Evolutionary conservation across 768 basidiomycete species (phyloP).

Genomic region (Termitomyces sp.): DNA sequence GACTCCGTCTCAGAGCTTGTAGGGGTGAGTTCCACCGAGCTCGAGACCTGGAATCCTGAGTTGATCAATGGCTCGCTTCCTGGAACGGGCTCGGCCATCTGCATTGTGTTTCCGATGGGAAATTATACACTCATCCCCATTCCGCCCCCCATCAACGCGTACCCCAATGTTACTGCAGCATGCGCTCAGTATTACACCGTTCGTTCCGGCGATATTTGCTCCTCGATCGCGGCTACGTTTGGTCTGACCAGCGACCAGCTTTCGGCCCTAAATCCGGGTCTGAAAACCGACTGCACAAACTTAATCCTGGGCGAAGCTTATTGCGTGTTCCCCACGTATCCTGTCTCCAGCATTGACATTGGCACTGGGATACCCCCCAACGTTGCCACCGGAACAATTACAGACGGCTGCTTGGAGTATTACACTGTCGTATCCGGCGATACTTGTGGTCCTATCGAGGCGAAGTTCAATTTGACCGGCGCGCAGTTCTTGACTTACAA

Average conservation of each 20-base stretch:
- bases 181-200: not conserved
- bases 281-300: not conserved
- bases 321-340: not conserved
- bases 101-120: not conserved
- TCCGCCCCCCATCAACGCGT: not conserved
- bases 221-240: not conserved
- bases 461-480: not conserved
- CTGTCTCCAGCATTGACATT: not conserved
- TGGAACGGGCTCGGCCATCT: not conserved
- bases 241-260: not conserved
- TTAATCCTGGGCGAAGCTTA: not conserved
- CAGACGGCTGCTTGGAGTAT: not conserved
- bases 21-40: not conserved
- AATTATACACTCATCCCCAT: not conserved
- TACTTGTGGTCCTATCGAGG: not conserved
- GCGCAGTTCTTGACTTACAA: not conserved
- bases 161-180: not conserved
- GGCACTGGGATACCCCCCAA: not conserved
- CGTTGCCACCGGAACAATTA: not conserved
- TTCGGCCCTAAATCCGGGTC: not conserved
- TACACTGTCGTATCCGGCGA: not conserved
- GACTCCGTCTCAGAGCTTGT: not conserved
- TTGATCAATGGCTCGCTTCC: not conserved
- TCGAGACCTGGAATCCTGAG: not conserved
- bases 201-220: not conserved